Conservation (phyloP, 164 flowering plant species). For the Macadamia integrifolia region DNA sequence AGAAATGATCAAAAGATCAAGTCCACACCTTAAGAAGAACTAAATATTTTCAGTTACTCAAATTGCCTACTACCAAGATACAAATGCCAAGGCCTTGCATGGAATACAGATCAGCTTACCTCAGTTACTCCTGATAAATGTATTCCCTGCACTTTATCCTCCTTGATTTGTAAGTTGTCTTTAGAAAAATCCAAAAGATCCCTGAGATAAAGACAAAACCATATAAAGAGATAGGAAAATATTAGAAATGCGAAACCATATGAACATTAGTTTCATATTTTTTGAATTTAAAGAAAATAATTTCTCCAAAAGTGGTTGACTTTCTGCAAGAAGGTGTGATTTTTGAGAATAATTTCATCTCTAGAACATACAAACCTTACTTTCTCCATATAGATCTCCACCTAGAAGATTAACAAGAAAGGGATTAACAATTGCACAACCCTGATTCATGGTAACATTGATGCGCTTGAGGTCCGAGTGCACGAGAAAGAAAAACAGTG, state of each 20-base stretch:
- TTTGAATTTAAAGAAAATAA: not conserved
- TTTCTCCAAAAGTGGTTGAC: not conserved
- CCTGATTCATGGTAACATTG: not conserved
- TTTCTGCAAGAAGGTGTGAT: not conserved
- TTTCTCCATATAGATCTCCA: conserved; percentile 92
- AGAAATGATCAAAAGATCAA: not conserved
- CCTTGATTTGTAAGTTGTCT: conserved; percentile 80
- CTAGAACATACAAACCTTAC: conserved; percentile 54
- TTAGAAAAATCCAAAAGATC: conserved; percentile 83
- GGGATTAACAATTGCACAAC: conserved; percentile 4
- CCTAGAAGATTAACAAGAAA: conserved; percentile 35
- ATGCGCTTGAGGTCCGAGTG: not conserved
- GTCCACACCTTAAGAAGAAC: not conserved
- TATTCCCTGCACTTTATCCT: conserved; percentile 59
- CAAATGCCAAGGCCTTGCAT: not conserved
- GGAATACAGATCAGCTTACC: conserved; percentile 28
- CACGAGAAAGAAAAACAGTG: conserved; percentile 1
- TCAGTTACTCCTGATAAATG: conserved; percentile 68
- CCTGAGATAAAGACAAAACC: conserved; percentile 27
- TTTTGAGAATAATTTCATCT: not conserved
- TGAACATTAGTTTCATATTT: not conserved
- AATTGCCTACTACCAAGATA: not conserved
- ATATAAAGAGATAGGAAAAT: not conserved
- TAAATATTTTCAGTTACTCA: not conserved
- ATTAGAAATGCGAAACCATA: not conserved